These are phyloP conservation scores for Coemansia umbellata DNA, from an alignment of 192 early-diverging fungal genomes.

Conservation along the genomic window DNA sequence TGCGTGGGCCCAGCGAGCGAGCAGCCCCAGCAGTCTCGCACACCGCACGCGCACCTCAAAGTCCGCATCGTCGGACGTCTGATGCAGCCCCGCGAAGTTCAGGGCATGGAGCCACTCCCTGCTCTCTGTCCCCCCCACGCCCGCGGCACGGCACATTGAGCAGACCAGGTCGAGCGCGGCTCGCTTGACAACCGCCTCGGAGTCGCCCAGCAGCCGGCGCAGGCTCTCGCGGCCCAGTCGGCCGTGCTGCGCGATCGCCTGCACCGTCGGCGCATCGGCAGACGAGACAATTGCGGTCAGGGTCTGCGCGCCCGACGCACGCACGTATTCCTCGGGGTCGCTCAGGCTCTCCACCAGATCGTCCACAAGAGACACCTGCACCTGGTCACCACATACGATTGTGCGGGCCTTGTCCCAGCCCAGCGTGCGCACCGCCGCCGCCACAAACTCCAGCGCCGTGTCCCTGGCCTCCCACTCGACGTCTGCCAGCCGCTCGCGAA, in stretches of 20 bases:
- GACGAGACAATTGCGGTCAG: slow-evolving; percentile 8
- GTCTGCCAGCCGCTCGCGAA: slow-evolving; percentile 22
- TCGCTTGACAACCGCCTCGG: slow-evolving; percentile 46
- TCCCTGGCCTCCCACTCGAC: slow-evolving; percentile 47
- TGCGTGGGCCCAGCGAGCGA: slow-evolving; percentile 6
- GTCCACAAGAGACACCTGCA: background rate
- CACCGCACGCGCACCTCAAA: slow-evolving; percentile 50
- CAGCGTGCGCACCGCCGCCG: background rate
- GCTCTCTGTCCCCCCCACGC: background rate
- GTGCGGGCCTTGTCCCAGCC: background rate
- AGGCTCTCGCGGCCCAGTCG: background rate
- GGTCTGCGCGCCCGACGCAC: slow-evolving; percentile 28
- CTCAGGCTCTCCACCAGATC: slow-evolving; percentile 14
- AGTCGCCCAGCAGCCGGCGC: slow-evolving; percentile 17
- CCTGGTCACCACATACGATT: background rate
- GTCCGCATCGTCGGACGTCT: slow-evolving; percentile 28
- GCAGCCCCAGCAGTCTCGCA: slow-evolving; percentile 9
- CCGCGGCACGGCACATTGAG: slow-evolving; percentile 2
- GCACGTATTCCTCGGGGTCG: slow-evolving; percentile 46
- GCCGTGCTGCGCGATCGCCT: background rate
- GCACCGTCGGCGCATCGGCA: background rate
- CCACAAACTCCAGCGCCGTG: slow-evolving; percentile 34
- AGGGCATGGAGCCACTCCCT: slow-evolving; percentile 20
- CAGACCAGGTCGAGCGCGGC: slow-evolving; percentile 28
- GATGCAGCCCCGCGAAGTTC: slow-evolving; percentile 10